Base-by-base conservation (phyloP, 2,329 filamentous ascomycete genomes). In the Talaromyces verruculosus region DNA sequence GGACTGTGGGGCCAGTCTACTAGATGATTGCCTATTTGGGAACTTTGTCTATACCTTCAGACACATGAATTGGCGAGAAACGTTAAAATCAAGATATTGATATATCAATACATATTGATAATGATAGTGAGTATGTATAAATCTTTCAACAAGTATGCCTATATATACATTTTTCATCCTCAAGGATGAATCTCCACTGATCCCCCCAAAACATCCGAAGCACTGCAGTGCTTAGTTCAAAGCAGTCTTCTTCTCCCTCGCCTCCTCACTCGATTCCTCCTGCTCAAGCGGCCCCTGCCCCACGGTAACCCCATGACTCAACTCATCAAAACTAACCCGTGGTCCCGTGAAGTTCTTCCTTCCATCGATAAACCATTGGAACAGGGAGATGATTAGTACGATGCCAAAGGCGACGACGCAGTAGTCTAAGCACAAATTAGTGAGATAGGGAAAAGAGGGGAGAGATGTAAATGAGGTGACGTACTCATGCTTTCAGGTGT, bases 401-500 rank as follows among this genome's bases (percentile, higher is more conserved):
- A 86, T 84, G 1, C 82, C 84, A 59, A 88, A 87, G 0, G 83
- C 85, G 19, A 83, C 85, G 25, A 81, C 74, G 66, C 78, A 80
- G 71, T 81, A 81, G 69, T 81, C 76, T 78, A 22, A 4, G 6
- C 3, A 60, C 5, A 2, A 0, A 30, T 60, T 60, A 39, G 39
- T n/a, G 22, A 37, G 30, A 25, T 15, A 28, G 7, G 5, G 5
- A 43, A 25, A 8, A 17, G 19, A n/a, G 22, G 25, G 3, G 10
- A 35, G 10, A 6, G 17, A 17, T 30, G 15, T 7, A 6, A 1
- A 25, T 25, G 25, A 37, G 17, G 15, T 5, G 37, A 78, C 81
- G 71, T 79, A 84, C 85, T 93, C 90, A 92, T 92, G 78, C 86
- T 91, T 70, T 79, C 85, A 0, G 84, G 82, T 0, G 86, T 87